phyloP scores from a whole-genome alignment of 257 asterid species.

The Solanum lycopersicoides region DNA sequence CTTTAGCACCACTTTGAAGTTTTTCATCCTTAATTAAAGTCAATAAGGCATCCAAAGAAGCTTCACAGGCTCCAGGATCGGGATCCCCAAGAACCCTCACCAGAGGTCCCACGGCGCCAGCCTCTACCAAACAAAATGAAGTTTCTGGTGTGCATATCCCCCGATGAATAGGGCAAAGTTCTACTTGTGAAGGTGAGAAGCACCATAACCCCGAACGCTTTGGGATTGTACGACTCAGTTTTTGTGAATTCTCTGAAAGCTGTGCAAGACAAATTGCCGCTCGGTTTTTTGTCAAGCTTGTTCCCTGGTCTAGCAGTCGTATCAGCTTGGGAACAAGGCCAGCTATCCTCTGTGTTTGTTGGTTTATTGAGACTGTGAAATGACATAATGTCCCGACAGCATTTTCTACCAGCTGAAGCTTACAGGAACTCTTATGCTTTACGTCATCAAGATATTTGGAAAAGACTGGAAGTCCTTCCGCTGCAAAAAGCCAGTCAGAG shows the following conservation, averaged over 20 bases:
- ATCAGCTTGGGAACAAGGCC: conserved; percentile 32
- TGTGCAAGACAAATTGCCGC: conserved; percentile 44
- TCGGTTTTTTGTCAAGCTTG: conserved; percentile 21
- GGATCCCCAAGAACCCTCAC: conserved; percentile 32
- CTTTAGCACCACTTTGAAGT: conserved; percentile 45
- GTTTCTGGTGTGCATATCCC: conserved; percentile 38
- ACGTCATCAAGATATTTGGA: conserved; percentile 14
- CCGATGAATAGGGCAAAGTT: conserved; percentile 39
- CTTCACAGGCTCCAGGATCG: conserved; percentile 41
- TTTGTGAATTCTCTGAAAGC: conserved; percentile 37
- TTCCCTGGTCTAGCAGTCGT: conserved; percentile 34
- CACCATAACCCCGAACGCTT: conserved; percentile 41
- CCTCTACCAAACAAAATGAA: conserved; percentile 53
- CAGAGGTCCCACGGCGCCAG: conserved; percentile 38
- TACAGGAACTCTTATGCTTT: conserved; percentile 11
- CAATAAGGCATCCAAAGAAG: conserved; percentile 56
- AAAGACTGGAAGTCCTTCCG: conserved; percentile 18
- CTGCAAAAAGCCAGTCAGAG: conserved; percentile 45
- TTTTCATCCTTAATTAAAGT: conserved; percentile 35
- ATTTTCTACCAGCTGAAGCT: conserved; percentile 29
- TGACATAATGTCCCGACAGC: conserved; percentile 45
- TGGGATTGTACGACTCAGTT: conserved; percentile 26
- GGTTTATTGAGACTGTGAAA: conserved; percentile 27
- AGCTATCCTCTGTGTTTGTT: conserved; percentile 35
- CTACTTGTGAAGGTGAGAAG: conserved; percentile 34